phyloP scores from a whole-genome alignment of 1,139 yeast genomes.

The Geotrichum europaeum region DNA sequence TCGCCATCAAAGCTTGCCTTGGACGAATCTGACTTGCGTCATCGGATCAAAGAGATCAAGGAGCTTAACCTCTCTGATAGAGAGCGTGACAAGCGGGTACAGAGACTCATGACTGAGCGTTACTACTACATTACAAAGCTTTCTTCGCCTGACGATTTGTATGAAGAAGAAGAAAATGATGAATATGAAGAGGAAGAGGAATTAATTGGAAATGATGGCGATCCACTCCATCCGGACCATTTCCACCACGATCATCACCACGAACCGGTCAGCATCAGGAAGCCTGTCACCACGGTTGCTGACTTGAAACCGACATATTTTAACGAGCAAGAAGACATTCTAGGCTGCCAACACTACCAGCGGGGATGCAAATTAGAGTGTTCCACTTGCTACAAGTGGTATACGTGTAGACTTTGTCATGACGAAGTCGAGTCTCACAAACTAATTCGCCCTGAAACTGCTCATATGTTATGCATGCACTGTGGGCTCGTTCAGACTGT shows the following conservation, averaged over 20 bases:
- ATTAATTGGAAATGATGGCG: conserved; percentile 20
- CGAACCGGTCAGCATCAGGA: neutral
- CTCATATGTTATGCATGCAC: conserved; percentile 70
- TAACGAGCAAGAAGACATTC: conserved; percentile 39
- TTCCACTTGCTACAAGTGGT: conserved; percentile 67
- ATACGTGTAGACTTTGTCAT: conserved; percentile 79
- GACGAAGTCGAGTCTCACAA: conserved; percentile 59
- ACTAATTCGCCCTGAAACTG: conserved; percentile 56
- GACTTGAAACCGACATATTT: conserved; percentile 50
- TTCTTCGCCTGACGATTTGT: conserved; percentile 15
- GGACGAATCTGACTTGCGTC: conserved; percentile 37
- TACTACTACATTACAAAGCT: conserved; percentile 43
- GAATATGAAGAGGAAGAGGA: conserved; percentile 27
- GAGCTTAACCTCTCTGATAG: conserved; percentile 44
- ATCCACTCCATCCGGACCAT: conserved; percentile 21
- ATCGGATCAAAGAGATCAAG: conserved; percentile 53
- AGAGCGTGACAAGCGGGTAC: conserved; percentile 59
- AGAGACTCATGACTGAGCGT: conserved; percentile 71
- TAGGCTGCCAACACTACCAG: conserved; percentile 82
- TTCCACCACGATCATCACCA: neutral
- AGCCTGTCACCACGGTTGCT: conserved; percentile 38
- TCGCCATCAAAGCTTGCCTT: neutral
- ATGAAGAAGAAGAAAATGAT: conserved; percentile 21
- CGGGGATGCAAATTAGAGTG: conserved; percentile 83
- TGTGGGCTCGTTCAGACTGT: conserved; percentile 76